Conservation (phyloP, 306 rosid species). For the Erythrophleum fordii region DNA sequence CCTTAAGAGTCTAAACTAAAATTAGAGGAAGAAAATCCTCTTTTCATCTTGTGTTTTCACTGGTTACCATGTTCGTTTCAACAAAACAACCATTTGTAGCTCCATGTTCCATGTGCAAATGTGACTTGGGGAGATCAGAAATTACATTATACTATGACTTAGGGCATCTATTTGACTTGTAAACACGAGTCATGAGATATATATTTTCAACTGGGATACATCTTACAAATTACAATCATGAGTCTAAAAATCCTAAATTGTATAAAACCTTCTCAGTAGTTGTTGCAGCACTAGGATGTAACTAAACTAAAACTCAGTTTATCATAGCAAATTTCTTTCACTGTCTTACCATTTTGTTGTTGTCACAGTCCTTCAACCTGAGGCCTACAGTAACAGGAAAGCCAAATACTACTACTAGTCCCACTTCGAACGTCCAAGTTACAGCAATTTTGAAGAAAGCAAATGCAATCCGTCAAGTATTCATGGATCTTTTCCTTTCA, state of each 20-base stretch:
- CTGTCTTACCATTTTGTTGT: slow-evolving; percentile 22
- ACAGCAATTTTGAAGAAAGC: slow-evolving; percentile 98
- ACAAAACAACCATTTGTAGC: background rate
- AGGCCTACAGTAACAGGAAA: slow-evolving; percentile 71
- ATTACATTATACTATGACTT: background rate
- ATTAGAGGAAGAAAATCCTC: background rate
- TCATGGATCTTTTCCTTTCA: background rate
- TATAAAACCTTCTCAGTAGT: background rate
- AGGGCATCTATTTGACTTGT: background rate
- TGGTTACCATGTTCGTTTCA: background rate
- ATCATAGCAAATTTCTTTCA: slow-evolving; percentile 35
- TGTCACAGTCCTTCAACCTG: slow-evolving; percentile 84
- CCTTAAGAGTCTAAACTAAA: background rate
- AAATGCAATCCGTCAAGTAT: slow-evolving; percentile 94
- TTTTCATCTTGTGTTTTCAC: background rate
- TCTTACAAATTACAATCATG: background rate
- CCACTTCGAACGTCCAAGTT: slow-evolving; percentile 70
- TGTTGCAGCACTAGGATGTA: slow-evolving; percentile 12
- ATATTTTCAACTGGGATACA: background rate
- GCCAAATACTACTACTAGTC: slow-evolving; percentile 46
- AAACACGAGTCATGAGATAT: background rate
- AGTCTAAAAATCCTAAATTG: background rate
- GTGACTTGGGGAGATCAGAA: background rate
- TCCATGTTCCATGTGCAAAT: background rate
- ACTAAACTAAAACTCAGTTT: background rate